Evolutionary conservation across 176 grass and related monocot species (phyloP), one percentile per base, ranked within the genome.

Genomic region (Stipa capillata): DNA sequence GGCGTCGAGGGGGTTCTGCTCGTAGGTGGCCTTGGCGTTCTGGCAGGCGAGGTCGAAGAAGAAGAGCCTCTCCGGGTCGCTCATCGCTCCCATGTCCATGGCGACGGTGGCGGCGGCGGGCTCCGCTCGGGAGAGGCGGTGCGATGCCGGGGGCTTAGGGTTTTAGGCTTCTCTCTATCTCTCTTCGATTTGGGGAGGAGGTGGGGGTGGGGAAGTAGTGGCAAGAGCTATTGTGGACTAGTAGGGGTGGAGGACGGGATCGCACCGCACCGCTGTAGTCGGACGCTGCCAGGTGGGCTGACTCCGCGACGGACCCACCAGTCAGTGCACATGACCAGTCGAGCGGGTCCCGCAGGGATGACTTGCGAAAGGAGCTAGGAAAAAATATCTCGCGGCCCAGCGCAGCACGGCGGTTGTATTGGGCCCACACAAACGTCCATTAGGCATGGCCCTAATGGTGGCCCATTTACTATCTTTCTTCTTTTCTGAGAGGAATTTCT

Each of bases 21-120:
- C 57, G 84, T 95, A 85, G 57, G 55, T 5, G 25, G 48, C 68
- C 84, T 95, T 81, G 54, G 92, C 68, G 66, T 54, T 84, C 86
- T 82, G 89, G 86, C 92, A 88, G 15, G 86, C 86, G 27, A 82
- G 47, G 72, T 95, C 92, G 84, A 95, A 95, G 87, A 92, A 92
- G 89, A 89, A 76, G 27, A 92, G 21, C 83, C 87, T 75, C 56
- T 95, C 87, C 72, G 82, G 57, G 20, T 92, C 89, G 73, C 51
- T 87, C 83, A 89, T 76, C 72, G 36, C 57, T 55, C 39, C n/a
- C 91, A 93, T 74, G 49, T 90, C 91, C 91, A 93, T 90, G 69
- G 57, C 57, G 61, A 2, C 37, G 11, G 50, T 51, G 27, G 60
- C 31, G 52, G 20, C 18, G 40, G n/a, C n/a, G 78, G 49, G 12